A percentile compares a stretch with the other conserved stretches of the same genome.
These are phyloP conservation scores for Ogataea trehaloabstinens DNA, from an alignment of 805 yeast species.

Conservation along the genomic window DNA sequence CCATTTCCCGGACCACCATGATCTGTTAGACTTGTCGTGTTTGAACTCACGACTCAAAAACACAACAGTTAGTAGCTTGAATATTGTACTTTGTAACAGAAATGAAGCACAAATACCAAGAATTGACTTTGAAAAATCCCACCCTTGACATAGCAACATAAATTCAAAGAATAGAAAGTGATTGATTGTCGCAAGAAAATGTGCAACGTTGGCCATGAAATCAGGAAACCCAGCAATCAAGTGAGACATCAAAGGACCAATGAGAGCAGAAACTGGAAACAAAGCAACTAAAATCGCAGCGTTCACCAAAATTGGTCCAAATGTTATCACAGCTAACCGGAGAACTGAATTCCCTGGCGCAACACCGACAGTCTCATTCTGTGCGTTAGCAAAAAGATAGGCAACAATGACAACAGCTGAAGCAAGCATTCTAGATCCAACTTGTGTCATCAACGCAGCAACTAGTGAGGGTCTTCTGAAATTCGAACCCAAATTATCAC, in stretches of 20 bases:
- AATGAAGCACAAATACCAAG: conserved; percentile 58
- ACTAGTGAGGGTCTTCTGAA: conserved; percentile 49
- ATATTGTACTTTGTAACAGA: conserved; percentile 56
- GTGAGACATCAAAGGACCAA: conserved; percentile 51
- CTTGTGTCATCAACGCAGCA: conserved; percentile 40
- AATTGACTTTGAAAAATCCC: conserved; percentile 58
- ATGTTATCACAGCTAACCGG: conserved; percentile 42
- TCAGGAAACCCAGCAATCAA: conserved; percentile 47
- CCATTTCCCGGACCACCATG: conserved; percentile 86
- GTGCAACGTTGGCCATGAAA: conserved; percentile 55
- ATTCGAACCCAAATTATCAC: conserved; percentile 41
- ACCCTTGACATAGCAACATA: conserved; percentile 66
- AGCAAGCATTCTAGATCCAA: conserved; percentile 37
- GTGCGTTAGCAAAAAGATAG: conserved; percentile 53
- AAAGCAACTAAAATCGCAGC: conserved; percentile 37
- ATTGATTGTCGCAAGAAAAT: conserved; percentile 48
- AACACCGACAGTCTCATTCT: conserved; percentile 39
- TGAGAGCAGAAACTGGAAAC: conserved; percentile 42
- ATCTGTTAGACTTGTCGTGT: conserved; percentile 56
- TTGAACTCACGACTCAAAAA: conserved; percentile 61
- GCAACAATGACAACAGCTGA: conserved; percentile 41
- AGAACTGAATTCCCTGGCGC: conserved; percentile 40
- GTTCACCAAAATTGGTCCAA: conserved; percentile 49
- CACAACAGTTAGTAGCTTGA: conserved; percentile 47
- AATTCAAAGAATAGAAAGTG: conserved; percentile 59